Base-by-base conservation (phyloP, 2,329 filamentous ascomycete genomes). In the Sporothrix luriei region DNA sequence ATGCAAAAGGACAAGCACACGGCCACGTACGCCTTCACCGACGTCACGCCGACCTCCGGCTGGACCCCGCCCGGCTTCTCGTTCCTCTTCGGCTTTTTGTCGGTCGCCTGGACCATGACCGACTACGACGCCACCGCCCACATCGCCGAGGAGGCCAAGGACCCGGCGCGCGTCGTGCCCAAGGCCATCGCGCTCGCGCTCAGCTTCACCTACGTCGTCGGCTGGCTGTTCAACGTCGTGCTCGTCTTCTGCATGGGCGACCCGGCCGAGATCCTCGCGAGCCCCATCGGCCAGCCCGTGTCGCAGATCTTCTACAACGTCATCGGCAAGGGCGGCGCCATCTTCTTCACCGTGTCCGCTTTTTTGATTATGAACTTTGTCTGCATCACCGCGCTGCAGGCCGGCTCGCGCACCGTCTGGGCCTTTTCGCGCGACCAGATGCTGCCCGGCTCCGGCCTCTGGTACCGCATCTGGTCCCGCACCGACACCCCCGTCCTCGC, bases 21-120 rank as follows among this genome's bases (percentile, higher is more conserved):
- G 68, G 81, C 84, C 16, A 76, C 76, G 24, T 87, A 86, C 72
- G 85, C 85, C 49, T 88, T 87, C 74, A 87, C 85, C 9, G 74
- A 86, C 66, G 80, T 87, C 66, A 79, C 83, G 57, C 79, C 83
- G 2, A 77, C 76, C 29, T 85, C 82, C 0, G 85, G 85, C 48
- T 88, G 85, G 85, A 79, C 74, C 0, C 85, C 85, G 0, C 77
- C 80, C 2, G 85, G 85, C 26, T 87, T 84, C 76, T 84, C 83
- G 3, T 87, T 85, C 75, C 75, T 87, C n/a, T 87, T 88, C 71
- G 85, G 85, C n/a, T 87, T 87, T 75, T 78, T 88, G 33, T 85
- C 83, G 1, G 85, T 86, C 49, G 82, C 82, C 24, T 88, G 85
- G 85, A 87, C 84, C 68, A 87, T 88, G 85, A 87, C 84, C 84